Percentiles rank a stretch among this genome's conserved stretches.
phyloP scores from a whole-genome alignment of 2,329 filamentous ascomycete species.

The Neopestalotiopsis clavispora region DNA sequence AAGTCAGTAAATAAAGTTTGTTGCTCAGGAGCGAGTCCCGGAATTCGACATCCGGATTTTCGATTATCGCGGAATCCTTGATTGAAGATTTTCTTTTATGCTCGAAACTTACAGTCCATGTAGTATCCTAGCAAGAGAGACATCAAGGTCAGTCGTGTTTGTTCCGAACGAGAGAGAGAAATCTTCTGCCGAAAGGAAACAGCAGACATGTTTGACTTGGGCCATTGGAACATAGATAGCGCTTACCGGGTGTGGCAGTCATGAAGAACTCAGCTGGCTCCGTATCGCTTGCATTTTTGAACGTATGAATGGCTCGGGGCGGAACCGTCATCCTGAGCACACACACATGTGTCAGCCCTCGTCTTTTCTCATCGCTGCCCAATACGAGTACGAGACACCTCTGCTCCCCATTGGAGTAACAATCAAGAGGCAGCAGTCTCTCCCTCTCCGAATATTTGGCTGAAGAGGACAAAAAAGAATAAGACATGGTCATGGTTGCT shows the following conservation, averaged over 20 bases:
- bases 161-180: not conserved
- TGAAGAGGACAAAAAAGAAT: too few relatives aligned
- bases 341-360: not conserved
- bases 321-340: conserved; percentile 11
- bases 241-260: conserved; percentile 40
- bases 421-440: too few relatives aligned
- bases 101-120: conserved; percentile 38
- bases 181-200: not conserved
- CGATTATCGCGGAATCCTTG: too few relatives aligned
- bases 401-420: too few relatives aligned
- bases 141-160: not conserved
- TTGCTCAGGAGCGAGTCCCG: too few relatives aligned
- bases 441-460: too few relatives aligned
- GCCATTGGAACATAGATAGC: too few relatives aligned
- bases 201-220: too few relatives aligned
- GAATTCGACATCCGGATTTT: too few relatives aligned
- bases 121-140: conserved; percentile 35
- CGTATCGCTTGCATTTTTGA: conserved; percentile 38
- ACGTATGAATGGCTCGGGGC: conserved; percentile 37
- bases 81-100: not conserved
- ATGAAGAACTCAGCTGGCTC: conserved; percentile 41
- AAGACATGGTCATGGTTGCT: not conserved
- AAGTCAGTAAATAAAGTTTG: not conserved
- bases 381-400: too few relatives aligned
- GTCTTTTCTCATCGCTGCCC: too few relatives aligned